Evolutionary conservation across 352 stramenopile species (phyloP).

Genomic region (Globisporangium spinosum): DNA sequence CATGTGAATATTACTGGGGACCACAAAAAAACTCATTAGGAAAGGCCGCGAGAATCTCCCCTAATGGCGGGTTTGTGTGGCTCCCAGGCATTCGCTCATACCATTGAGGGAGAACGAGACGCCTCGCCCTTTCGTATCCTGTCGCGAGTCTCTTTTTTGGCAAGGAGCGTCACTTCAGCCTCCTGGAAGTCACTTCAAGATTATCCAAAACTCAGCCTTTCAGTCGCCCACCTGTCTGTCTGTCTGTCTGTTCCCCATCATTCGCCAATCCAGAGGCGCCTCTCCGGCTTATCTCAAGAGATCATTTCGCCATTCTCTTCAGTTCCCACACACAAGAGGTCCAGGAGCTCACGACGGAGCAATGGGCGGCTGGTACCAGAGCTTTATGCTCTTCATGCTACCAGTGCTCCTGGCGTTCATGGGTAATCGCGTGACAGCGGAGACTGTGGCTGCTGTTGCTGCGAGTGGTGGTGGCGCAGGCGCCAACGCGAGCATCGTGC

Average conservation of each 20-base stretch:
- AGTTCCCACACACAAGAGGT: not conserved
- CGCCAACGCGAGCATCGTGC: not conserved
- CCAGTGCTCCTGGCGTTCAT: too few species aligned
- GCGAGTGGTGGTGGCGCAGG: not conserved
- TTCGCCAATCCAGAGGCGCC: not conserved
- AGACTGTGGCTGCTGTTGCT: not conserved
- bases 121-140: conserved; percentile 15
- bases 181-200: not conserved
- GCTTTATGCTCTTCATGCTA: not conserved
- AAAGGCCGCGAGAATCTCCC: not conserved
- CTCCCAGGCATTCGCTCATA: too few species aligned
- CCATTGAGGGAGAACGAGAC: not conserved
- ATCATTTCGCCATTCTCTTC: not conserved
- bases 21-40: not conserved
- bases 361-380: not conserved
- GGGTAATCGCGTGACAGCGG: not conserved
- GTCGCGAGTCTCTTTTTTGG: not conserved
- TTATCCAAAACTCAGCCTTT: not conserved
- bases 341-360: too few species aligned
- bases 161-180: not conserved
- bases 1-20: not conserved
- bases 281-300: not conserved
- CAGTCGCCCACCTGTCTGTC: too few species aligned
- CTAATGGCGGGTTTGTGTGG: not conserved
- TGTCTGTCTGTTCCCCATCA: not conserved